Evolutionary conservation across 2,329 filamentous ascomycete genomes (phyloP), one percentile per base, ranked within the genome.

Genomic region (Annulohypoxylon truncatum): DNA sequence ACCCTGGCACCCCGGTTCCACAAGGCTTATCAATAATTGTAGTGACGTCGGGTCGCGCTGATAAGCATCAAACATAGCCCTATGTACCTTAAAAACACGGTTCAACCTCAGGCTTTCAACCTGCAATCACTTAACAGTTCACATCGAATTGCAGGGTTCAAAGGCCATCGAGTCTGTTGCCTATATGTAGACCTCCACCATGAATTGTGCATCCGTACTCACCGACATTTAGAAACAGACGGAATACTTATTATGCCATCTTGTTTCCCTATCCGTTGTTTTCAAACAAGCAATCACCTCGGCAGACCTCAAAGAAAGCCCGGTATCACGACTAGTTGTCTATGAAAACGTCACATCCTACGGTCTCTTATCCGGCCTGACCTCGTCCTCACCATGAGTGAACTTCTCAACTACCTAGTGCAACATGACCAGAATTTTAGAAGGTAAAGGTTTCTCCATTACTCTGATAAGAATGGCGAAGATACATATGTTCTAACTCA

Each of bases 331-430:
- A 28, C n/a, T n/a, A n/a, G 38, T 47, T 22, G 47, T 53, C 31
- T 5, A 47, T 52, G 38, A 46, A 42, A 47, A 20, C 28, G 57
- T 24, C 42, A 50, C 35, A 58, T 28, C 48, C 20, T 35, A 33
- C 52, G 51, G 18, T 31, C 28, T 22, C 18, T 28, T 52, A 33
- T 53, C 47, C 65, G 35, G 33, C 52, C 26, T 35, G 13, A 44
- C 22, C n/a, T 29, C 42, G 29, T 40, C 38, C 12, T 48, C 58
- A 65, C 24, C 69, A 91, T 90, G 89, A 85, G 85, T 73, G 87
- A 91, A 74, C 87, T 95, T 61, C 83, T 93, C 47, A 84, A 88
- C 54, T 94, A 87, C 74, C 84, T 92, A 59, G 78, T 87, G 55
- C 78, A 85, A 40, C 83, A 89, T 70, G 87, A 90, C 75, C 81